Conservation (phyloP, 768 basidiomycete species). For the Calvatia gigantea region DNA sequence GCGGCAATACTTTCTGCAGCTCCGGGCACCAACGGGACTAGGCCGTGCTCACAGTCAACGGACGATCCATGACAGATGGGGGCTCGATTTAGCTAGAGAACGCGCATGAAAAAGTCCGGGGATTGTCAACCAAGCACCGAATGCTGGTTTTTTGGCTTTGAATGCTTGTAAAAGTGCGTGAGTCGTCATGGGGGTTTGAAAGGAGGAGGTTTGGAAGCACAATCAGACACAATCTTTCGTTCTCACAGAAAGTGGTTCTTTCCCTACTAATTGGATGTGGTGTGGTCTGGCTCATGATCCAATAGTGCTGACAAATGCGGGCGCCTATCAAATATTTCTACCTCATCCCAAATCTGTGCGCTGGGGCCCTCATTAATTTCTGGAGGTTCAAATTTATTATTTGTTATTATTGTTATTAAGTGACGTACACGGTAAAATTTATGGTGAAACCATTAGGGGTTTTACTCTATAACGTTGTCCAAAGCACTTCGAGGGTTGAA, state of each 20-base stretch:
- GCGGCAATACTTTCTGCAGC: conserved; percentile 54
- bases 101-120: conserved; percentile 59
- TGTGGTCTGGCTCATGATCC: too few species aligned
- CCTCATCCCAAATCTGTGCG: too few species aligned
- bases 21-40: conserved; percentile 50
- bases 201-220: not conserved
- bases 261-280: not conserved
- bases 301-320: too few species aligned
- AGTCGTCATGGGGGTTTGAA: conserved; percentile 38
- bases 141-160: conserved; percentile 54
- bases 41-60: conserved; percentile 69
- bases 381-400: too few species aligned
- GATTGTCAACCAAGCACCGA: conserved; percentile 64
- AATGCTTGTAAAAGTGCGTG: conserved; percentile 53
- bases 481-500: too few species aligned
- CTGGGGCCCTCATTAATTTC: too few species aligned
- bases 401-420: too few species aligned
- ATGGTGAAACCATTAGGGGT: too few species aligned
- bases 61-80: conserved; percentile 59
- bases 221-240: not conserved
- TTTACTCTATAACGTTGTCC: too few species aligned
- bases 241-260: not conserved
- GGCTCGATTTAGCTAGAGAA: conserved; percentile 51
- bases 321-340: too few species aligned
- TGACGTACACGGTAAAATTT: too few species aligned